Percentiles rank a stretch among this genome's conserved stretches.
These are phyloP conservation scores for Xylariaceae sp. DNA, from an alignment of 2,329 filamentous ascomycete genomes.

Conservation along the genomic window DNA sequence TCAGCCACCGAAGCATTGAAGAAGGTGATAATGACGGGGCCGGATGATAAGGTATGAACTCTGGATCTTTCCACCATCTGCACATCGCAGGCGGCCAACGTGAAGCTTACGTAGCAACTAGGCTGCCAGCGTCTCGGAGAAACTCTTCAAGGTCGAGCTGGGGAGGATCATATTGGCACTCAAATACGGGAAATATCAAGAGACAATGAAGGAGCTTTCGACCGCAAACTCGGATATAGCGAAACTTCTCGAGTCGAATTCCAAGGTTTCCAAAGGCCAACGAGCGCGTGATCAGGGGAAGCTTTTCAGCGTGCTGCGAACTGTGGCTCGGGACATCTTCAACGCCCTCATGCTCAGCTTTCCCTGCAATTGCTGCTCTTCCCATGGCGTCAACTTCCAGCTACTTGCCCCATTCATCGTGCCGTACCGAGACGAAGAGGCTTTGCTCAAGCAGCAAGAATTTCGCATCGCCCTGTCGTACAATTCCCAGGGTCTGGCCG, in stretches of 20 bases:
- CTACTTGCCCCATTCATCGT: slow-evolving; percentile 10
- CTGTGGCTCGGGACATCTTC: slow-evolving; percentile 23
- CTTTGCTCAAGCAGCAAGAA: slow-evolving; percentile 9
- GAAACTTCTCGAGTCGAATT: slow-evolving; percentile 16
- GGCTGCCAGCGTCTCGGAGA: no score
- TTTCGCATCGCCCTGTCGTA: slow-evolving; percentile 11
- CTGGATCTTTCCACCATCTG: not conserved
- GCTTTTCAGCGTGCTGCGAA: slow-evolving; percentile 18
- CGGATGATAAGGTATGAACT: slow-evolving; percentile 10
- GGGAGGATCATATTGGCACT: not conserved
- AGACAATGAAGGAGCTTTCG: slow-evolving; percentile 8
- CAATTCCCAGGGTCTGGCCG: not conserved
- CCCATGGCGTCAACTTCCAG: slow-evolving; percentile 20
- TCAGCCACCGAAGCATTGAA: slow-evolving; percentile 21
- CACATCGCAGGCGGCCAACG: no score
- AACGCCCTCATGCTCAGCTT: slow-evolving; percentile 23
- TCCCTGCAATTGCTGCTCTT: slow-evolving; percentile 18
- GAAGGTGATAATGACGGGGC: slow-evolving; percentile 7
- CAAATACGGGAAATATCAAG: slow-evolving; percentile 12
- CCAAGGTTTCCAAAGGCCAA: slow-evolving; percentile 22
- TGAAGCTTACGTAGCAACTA: no score
- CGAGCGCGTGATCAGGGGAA: slow-evolving; percentile 17
- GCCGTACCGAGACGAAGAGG: slow-evolving; percentile 16
- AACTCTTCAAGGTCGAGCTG: no score
- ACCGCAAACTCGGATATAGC: slow-evolving; percentile 25